Base-by-base conservation (phyloP, 352 stramenopile genomes). In the Phytopythium sindhum region DNA sequence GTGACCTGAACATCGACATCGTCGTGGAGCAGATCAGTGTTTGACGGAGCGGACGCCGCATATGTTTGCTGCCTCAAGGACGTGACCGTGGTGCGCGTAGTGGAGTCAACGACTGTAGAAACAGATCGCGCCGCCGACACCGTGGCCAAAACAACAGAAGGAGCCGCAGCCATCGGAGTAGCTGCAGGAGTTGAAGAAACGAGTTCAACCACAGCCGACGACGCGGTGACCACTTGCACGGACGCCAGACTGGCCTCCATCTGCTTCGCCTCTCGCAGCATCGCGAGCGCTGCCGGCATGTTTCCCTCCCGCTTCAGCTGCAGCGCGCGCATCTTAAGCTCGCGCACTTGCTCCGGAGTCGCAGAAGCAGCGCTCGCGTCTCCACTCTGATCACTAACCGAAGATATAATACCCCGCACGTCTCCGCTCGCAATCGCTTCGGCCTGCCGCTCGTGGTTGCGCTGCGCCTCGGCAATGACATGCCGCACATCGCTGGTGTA, bases 241-340 rank as follows among this genome's bases (percentile, higher is more conserved):
- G 48, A 11, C 26, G 5, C 60, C 67, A 41, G 54, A 37, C 47
- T 78, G 42, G 74, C 69, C 55, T 90, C 73, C 10, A 90, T 61
- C 10, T 78, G 66, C 26, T 88, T 90, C 7, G 82, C 75, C 15
- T 89, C 75, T 35, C 82, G 78, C 31, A 93, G 79, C 12, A 86
- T 77, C 17, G 62, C 80, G 23, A 93, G 62, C 4, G 80, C 80
- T 14, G 81, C 74, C 35, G 80, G 71, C 9, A 87, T 68, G 17
- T 73, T 78, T 4, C 82, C 82, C 28, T 78, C 71, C 35, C 73
- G 72, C 65, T 90, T 93, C 35, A 88, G 70, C 28, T 66, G 57
- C 29, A 92, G 45, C 24, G 81, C 85, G 35, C 85, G 55, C 19
- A 79, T 67, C 68, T 90, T 90, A 60, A 90, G 56, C 15, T 63